A percentile compares a stretch with the other conserved stretches of the same genome.
These are phyloP conservation scores for Ophiostoma perfectum DNA, from an alignment of 2,329 filamentous ascomycete species.

Conservation along the genomic window DNA sequence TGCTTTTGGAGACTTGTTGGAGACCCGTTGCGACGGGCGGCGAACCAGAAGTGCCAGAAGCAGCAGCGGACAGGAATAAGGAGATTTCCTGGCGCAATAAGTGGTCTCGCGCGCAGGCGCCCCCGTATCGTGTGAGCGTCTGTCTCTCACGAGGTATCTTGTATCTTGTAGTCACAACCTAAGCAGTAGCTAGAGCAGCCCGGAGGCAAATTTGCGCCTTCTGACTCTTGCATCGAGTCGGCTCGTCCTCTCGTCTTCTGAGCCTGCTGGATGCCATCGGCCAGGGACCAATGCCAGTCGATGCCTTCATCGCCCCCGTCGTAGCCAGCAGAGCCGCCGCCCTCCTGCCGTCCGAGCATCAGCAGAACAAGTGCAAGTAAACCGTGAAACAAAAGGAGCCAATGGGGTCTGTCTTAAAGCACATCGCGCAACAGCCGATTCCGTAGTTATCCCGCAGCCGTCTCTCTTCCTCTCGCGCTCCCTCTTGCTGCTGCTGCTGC, in stretches of 20 bases:
- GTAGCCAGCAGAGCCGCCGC: background rate
- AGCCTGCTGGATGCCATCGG: background rate
- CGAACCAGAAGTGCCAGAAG: constrained; percentile 2
- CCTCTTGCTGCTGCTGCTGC: background rate
- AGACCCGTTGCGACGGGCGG: background rate
- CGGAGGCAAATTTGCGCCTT: background rate
- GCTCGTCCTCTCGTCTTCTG: no score
- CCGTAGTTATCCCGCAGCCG: background rate
- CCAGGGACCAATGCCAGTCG: background rate
- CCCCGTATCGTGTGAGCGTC: background rate
- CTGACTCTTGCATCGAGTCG: background rate
- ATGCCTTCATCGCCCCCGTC: background rate
- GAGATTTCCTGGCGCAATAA: constrained; percentile 1
- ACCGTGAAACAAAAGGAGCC: background rate
- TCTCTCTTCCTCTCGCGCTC: background rate
- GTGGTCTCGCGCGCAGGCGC: background rate
- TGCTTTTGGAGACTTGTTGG: background rate
- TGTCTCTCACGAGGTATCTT: background rate
- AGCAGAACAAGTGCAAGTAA: background rate
- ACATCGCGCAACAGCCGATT: background rate
- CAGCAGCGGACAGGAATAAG: constrained; percentile 9
- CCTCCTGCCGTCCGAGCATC: constrained; percentile 3
- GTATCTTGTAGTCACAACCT: constrained; percentile 1
- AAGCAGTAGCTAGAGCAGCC: background rate
- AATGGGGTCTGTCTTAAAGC: background rate